These are phyloP conservation scores for Orbilia brochopaga DNA, from an alignment of 2,329 filamentous ascomycete genomes.

Conservation along the genomic window DNA sequence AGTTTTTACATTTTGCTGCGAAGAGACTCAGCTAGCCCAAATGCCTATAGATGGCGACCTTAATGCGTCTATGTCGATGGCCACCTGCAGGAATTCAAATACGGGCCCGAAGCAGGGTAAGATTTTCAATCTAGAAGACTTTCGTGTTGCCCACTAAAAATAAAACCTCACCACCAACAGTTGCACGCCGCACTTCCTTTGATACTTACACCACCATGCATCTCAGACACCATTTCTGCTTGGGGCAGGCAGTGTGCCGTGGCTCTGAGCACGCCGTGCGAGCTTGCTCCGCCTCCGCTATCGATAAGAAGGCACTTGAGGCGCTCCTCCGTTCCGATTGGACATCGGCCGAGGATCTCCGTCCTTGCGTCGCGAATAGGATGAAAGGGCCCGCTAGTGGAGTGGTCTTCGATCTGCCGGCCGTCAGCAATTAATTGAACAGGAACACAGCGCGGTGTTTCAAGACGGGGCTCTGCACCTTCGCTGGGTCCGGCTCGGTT, in stretches of 20 bases:
- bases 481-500: neutral
- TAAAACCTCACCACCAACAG: no score
- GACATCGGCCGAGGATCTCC: neutral
- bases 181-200: no score
- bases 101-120: no score
- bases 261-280: neutral
- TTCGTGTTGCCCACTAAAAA: no score
- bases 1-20: no score
- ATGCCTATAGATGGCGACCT: no score
- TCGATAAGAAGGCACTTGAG: conserved; percentile 1
- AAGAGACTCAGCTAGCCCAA: no score
- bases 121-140: no score
- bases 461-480: conserved; percentile 25
- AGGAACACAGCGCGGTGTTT: conserved; percentile 30
- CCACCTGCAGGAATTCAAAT: no score
- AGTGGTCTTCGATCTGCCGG: neutral
- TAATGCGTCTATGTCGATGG: no score
- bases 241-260: neutral
- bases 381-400: neutral
- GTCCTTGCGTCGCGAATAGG: neutral
- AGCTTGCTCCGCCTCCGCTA: conserved; percentile 1
- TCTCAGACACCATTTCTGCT: neutral
- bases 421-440: conserved; percentile 29
- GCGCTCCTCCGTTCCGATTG: neutral
- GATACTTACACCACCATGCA: neutral